Evolutionary conservation across 768 basidiomycete genomes (phyloP), one percentile per base, ranked within the genome.

Genomic region (Boletus edulis): DNA sequence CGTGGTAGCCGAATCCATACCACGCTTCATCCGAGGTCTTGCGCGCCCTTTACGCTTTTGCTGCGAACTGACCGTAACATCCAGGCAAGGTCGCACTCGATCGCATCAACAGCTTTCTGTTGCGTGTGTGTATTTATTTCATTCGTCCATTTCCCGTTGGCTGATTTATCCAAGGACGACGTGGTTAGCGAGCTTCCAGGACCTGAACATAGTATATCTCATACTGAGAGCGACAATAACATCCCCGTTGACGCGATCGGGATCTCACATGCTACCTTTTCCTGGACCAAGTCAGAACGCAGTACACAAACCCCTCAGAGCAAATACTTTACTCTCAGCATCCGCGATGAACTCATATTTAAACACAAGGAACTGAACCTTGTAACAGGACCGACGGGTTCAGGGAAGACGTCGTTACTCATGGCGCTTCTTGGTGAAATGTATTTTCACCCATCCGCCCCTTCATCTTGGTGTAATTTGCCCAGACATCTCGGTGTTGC

Each of bases 401-500:
- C 77, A 2, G 86, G 85, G 5, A 87, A 85, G 68, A 86, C 86
- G 0, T 84, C 82, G 0, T 66, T 86, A 24, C 71, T 86, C 18
- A 84, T 87, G 82, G 85, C 85, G 0, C 68, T 85, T 38, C 74
- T 85, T 12, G 78, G 64, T 3, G 86, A 87, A 70, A 81, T 89
- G 83, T 82, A 87, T 67, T 84, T 82, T 62, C 65, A 77, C 15
- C 79, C 78, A 3, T 71, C 72, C 9, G 67, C 71, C 3, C 73
- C 79, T 1, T 78, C 79, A 41, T 83, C 87, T 0, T 87, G 81
- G 78, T 87, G 78, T 67, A 83, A 81, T 57, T 78, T 92, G 9
- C 89, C 91, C 27, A 75, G 88, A 4, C 72, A 73, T 6, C 76
- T 76, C 2, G 89, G 90, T 5, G 78, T 94, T 40, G 84, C 89